Evolutionary conservation across 257 asterid species (phyloP), one percentile per base, ranked within the genome.

Genomic region (Nicotiana attenuata): DNA sequence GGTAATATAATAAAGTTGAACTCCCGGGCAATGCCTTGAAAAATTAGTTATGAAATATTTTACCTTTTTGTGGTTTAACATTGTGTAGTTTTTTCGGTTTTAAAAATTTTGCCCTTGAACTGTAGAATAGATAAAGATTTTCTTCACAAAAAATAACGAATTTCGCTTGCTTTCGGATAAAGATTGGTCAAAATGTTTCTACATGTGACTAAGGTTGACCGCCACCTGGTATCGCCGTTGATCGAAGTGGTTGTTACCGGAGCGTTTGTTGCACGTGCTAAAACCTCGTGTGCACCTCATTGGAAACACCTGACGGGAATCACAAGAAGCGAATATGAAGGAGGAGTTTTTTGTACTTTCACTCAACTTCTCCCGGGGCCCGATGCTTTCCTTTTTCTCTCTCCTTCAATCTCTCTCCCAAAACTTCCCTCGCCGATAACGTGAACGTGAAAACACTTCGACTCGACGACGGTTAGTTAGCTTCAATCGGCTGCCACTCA

Each of bases 341-440:
- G 78, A 55, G 84, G 84, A 6, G 60, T 16, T 82, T 82, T 61
- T 76, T 52, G 85, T 82, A 71, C 76, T 85, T 79, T 77, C 64
- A 63, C 75, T 79, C 28, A 61, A 79, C 82, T 55, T 76, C 73
- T 33, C 55, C 55, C 77, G 31, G 29, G 7, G 55, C 56, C 55
- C 77, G 55, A 68, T 53, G 77, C 56, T n/a, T 13, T 67, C 28
- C 76, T 19, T 35, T 67, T 10, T 67, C 28, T 35, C 76, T 33
- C 47, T 41, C 3, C 41, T 6, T 35, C 41, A 35, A 35, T 35
- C 41, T 35, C 41, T 35, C 41, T 1, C 41, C 10, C 2, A 38
- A 7, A 38, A 38, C 45, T 38, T 38, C 45, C 47, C 47, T 76
- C 71, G 61, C 22, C 61, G 22, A 55, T 52, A 55, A 55, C 61